phyloP scores from a whole-genome alignment of 148 eudicot species.

The Fagopyrum homotropicum region DNA sequence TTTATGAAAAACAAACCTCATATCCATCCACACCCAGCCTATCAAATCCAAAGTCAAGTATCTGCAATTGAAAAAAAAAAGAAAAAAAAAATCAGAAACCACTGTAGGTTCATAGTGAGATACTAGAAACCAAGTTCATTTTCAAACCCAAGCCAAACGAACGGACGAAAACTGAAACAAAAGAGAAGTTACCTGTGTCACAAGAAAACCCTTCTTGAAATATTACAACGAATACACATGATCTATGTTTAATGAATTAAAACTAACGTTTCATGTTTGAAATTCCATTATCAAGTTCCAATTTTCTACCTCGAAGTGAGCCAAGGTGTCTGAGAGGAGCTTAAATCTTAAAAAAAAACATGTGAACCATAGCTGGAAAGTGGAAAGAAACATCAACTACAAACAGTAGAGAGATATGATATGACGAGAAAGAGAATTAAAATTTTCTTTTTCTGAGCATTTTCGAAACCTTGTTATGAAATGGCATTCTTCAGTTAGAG shows the following conservation, averaged over 20 bases:
- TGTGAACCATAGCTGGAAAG: neutral
- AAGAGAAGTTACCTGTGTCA: neutral
- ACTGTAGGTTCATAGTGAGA: no score
- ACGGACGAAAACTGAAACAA: no score
- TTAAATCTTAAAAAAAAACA: neutral
- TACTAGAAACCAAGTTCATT: no score
- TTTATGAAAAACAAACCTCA: slow-evolving; percentile 42
- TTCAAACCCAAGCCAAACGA: no score
- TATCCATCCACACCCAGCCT: slow-evolving; percentile 81
- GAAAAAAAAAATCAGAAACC: neutral
- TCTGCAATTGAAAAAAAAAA: slow-evolving; percentile 24
- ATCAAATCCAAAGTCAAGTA: slow-evolving; percentile 97
- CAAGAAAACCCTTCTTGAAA: neutral
- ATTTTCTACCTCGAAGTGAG: neutral
- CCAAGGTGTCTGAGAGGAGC: neutral
- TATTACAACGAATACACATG: neutral
- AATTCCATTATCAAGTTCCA: neutral
- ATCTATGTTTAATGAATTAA: neutral
- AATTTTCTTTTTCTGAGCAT: no score
- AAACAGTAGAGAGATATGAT: neutral
- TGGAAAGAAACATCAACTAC: neutral
- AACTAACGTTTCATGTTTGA: neutral
- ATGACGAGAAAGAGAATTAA: no score
- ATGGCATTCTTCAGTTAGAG: no score
- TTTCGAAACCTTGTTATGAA: no score